A percentile compares a stretch with the other conserved stretches of the same genome.
phyloP scores from a whole-genome alignment of 257 asterid species.

The Lantana camara region DNA sequence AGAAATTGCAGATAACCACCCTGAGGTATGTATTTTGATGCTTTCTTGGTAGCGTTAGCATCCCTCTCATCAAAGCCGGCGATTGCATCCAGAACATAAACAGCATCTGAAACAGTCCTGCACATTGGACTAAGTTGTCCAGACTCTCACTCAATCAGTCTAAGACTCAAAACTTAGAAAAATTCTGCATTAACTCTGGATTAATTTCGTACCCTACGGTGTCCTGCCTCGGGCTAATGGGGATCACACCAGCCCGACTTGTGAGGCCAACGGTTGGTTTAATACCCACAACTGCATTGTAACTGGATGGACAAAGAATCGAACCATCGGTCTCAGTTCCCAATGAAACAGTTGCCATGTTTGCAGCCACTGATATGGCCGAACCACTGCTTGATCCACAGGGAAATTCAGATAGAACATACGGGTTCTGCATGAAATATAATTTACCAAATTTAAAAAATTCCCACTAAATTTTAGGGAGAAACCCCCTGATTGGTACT shows the following conservation, averaged over 20 bases:
- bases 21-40: slow-evolving; percentile 40
- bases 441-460: neutral
- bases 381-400: slow-evolving; percentile 56
- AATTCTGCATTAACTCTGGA: too few species aligned
- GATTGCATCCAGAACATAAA: slow-evolving; percentile 50
- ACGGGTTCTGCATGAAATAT: slow-evolving; percentile 45
- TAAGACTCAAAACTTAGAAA: neutral
- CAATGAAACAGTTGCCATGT: slow-evolving; percentile 43
- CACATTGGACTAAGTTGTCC: slow-evolving; percentile 42
- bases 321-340: slow-evolving; percentile 55
- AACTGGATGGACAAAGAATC: slow-evolving; percentile 45
- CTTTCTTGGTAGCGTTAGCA: slow-evolving; percentile 34
- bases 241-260: slow-evolving; percentile 53
- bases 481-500: too few species aligned
- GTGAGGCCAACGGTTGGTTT: slow-evolving; percentile 56
- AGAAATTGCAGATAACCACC: slow-evolving; percentile 50
- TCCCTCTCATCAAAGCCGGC: slow-evolving; percentile 49
- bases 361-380: slow-evolving; percentile 49
- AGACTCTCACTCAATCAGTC: neutral
- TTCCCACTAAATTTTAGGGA: too few species aligned
- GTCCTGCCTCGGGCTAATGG: slow-evolving; percentile 47
- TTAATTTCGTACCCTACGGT: slow-evolving; percentile 36
- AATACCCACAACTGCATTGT: slow-evolving; percentile 51
- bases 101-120: slow-evolving; percentile 55
- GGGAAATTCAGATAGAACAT: slow-evolving; percentile 31